Evolutionary conservation across 805 yeast species (phyloP), one percentile per base, ranked within the genome.

Genomic region (Hanseniaspora lindneri): DNA sequence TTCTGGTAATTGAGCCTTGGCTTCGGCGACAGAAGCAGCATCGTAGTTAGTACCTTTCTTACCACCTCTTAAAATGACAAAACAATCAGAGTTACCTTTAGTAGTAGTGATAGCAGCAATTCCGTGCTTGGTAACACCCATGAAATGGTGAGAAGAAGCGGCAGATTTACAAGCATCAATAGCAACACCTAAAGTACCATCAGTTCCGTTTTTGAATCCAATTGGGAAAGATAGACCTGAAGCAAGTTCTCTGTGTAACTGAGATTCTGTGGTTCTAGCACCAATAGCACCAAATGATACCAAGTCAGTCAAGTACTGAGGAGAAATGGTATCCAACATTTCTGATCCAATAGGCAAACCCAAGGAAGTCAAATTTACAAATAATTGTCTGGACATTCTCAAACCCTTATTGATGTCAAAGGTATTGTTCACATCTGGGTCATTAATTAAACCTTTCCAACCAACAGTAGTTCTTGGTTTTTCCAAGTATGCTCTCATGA

Each of bases 401-500:
- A 89, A 75, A 58, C 98, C 98, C 68, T 89, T 88, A 73, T 89
- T 89, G 65, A 89, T 89, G 58, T 87, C 78, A 78, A 84, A 89
- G 46, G 94, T 73, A 52, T 85, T 85, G 65, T 89, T 94, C 58
- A 89, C 81, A 60, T 92, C 95, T 29, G 98, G 98, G 66, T 89
- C 98, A 64, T 89, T 89, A 60, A 89, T 92, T 56, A 89, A 73
- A 57, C 98, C 98, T 69, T 89, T 89, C 98, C 98, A 89, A 52
- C 98, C 98, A 40, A 92, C 97, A 25, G 97, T 89, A 44, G 98
- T 89, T 69, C 98, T 79, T 58, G 98, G 98, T 68, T 89, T 89
- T 66, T 89, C 98, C 60, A 92, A 73, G 71, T 92, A 92, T 2
- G 97, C 97, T 69, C 98, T 80, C 98, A 92, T 92, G 53, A 92